A percentile compares a stretch with the other conserved stretches of the same genome.
Conservation (phyloP, 139 green algal genomes). For the Gonium pectorale region DNA sequence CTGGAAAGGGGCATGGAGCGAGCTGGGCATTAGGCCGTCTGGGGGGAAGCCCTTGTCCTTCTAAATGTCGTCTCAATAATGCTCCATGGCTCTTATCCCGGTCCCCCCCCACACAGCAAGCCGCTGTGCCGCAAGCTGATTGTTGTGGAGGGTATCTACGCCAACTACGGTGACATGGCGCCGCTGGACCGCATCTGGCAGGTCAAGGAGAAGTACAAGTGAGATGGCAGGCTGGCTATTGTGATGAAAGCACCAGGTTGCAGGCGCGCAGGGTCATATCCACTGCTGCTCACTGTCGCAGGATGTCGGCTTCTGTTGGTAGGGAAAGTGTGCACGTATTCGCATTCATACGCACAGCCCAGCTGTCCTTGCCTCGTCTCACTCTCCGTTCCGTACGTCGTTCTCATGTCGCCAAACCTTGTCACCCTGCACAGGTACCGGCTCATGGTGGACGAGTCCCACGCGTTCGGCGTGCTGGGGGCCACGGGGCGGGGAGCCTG, state of each 20-base stretch:
- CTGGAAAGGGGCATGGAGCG: neutral
- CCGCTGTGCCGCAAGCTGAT: slow-evolving; percentile 93
- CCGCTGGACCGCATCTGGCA: slow-evolving; percentile 82
- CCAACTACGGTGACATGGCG: slow-evolving; percentile 85
- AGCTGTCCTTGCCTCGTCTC: neutral
- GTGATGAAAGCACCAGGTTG: too few relatives aligned
- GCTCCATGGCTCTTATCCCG: too few relatives aligned
- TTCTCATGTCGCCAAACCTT: neutral
- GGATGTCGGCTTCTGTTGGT: too few relatives aligned
- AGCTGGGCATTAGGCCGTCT: too few relatives aligned
- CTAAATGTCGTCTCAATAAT: too few relatives aligned
- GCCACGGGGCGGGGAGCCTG: slow-evolving; percentile 82
- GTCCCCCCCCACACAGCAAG: slow-evolving; percentile 61
- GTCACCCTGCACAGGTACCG: slow-evolving; percentile 82
- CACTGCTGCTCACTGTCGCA: too few relatives aligned
- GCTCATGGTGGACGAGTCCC: slow-evolving; percentile 95
- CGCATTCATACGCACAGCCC: too few relatives aligned
- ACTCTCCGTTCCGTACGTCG: slow-evolving; percentile 53
- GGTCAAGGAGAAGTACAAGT: slow-evolving; percentile 89
- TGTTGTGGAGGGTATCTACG: slow-evolving; percentile 94
- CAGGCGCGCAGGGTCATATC: too few relatives aligned
- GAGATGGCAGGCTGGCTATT: too few relatives aligned
- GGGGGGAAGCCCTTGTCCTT: too few relatives aligned
- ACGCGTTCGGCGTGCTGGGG: slow-evolving; percentile 93
- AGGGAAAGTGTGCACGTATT: too few relatives aligned